phyloP scores from a whole-genome alignment of 1,139 yeast genomes.

The Nakaseomyces nivariensis region DNA sequence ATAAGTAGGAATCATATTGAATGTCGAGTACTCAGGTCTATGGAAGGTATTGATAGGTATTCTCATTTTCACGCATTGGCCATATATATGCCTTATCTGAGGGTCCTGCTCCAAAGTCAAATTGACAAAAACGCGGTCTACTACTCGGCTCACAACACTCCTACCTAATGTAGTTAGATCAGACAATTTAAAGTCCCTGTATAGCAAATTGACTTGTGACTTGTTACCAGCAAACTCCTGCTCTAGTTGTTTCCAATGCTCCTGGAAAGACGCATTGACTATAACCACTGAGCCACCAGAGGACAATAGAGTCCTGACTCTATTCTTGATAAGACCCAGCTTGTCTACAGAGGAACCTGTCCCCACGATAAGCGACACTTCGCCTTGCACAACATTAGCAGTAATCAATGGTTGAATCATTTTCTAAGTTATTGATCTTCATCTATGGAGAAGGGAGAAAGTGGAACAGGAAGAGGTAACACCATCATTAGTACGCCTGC shows the following conservation, averaged over 20 bases:
- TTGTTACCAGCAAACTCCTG: constrained; percentile 15
- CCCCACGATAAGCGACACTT: constrained; percentile 57
- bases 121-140: constrained; percentile 68
- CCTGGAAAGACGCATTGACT: constrained; percentile 27
- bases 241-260: constrained; percentile 10
- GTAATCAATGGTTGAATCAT: constrained; percentile 16
- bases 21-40: constrained; percentile 60
- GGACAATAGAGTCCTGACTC: constrained; percentile 41
- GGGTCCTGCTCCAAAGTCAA: constrained; percentile 29
- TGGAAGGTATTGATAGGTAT: constrained; percentile 80
- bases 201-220: constrained; percentile 27
- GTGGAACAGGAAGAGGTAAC: no score
- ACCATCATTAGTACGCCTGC: no score
- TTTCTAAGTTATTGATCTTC: not conserved
- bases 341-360: constrained; percentile 17
- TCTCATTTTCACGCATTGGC: constrained; percentile 47
- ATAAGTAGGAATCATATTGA: constrained; percentile 65
- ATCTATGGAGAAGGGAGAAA: no score
- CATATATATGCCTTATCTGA: constrained; percentile 35
- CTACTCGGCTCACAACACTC: constrained; percentile 47
- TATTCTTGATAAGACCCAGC: constrained; percentile 40
- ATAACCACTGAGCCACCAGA: constrained; percentile 53
- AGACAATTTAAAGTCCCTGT: constrained; percentile 32
- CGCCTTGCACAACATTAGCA: constrained; percentile 41
- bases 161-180: constrained; percentile 55